Conservation (phyloP, 371 early-diverging fungal genomes). For the Actinomortierella ambigua region DNA sequence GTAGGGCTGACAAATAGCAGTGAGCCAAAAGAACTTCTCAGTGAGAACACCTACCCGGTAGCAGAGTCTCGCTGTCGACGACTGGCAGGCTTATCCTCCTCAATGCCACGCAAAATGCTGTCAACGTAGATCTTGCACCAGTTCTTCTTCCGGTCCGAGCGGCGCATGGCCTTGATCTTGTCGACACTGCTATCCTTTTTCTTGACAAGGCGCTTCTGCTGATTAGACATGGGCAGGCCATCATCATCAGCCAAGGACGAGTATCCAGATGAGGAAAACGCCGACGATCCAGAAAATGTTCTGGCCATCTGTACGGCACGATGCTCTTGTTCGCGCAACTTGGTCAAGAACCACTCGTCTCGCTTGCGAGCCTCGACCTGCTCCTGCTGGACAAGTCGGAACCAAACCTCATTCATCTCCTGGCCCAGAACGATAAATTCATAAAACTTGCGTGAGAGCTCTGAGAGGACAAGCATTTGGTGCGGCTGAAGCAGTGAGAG, state of each 20-base stretch:
- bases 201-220: constrained; percentile 30
- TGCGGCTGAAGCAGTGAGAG: constrained; percentile 31
- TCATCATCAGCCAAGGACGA: constrained; percentile 13
- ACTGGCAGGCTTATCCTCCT: constrained; percentile 9
- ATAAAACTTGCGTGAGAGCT: constrained; percentile 42
- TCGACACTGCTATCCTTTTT: constrained; percentile 32
- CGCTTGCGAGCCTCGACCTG: constrained; percentile 36
- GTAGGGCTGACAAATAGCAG: no score
- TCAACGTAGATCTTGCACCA: constrained; percentile 47
- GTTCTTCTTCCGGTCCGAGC: constrained; percentile 37
- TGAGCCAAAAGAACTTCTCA: not conserved
- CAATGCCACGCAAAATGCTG: constrained; percentile 34
- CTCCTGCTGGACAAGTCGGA: constrained; percentile 36
- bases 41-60: constrained; percentile 11
- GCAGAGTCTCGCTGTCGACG: no score
- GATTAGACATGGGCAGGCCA: constrained; percentile 23
- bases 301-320: constrained; percentile 40
- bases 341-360: constrained; percentile 29
- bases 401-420: constrained; percentile 48
- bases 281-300: constrained; percentile 34
- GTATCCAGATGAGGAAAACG: constrained; percentile 13
- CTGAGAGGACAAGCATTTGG: constrained; percentile 43
- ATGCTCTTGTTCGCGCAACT: constrained; percentile 34
- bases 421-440: constrained; percentile 38
- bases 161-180: constrained; percentile 35